phyloP scores from a whole-genome alignment of 768 basidiomycete genomes.

The Rhodosporidiobolus odoratus region DNA sequence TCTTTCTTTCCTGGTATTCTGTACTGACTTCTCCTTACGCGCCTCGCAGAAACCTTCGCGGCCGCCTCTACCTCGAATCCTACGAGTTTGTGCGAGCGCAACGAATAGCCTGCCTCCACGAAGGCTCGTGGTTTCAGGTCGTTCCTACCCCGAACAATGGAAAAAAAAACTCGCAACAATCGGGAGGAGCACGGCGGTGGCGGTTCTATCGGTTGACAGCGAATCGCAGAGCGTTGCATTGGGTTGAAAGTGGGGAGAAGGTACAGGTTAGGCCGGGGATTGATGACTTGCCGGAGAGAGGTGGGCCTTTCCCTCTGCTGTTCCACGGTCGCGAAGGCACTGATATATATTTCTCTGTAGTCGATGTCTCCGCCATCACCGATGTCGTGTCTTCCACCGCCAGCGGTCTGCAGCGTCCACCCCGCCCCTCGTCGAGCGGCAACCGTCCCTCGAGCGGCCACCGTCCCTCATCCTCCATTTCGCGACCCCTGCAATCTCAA shows the following conservation, averaged over 20 bases:
- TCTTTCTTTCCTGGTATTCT: constrained; percentile 7
- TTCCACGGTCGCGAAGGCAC: not conserved
- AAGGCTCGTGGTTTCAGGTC: constrained; percentile 74
- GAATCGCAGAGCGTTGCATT: constrained; percentile 36
- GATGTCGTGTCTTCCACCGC: constrained; percentile 63
- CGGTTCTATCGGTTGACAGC: constrained; percentile 75
- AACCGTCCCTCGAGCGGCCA: constrained; percentile 51
- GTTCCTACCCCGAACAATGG: not conserved
- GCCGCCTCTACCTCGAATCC: constrained; percentile 80
- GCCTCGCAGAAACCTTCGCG: constrained; percentile 65
- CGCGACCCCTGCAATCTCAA: constrained; percentile 46
- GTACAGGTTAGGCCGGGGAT: constrained; percentile 71
- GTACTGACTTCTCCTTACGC: not conserved
- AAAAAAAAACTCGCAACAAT: not conserved
- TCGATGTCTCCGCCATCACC: constrained; percentile 71
- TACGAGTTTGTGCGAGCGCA: constrained; percentile 85
- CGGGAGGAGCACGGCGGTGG: constrained; percentile 58
- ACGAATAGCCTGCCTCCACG: constrained; percentile 75
- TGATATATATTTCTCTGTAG: constrained; percentile 18
- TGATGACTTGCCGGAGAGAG: constrained; percentile 79
- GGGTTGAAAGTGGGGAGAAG: constrained; percentile 45
- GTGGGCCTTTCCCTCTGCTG: constrained; percentile 26
- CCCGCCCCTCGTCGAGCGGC: constrained; percentile 54
- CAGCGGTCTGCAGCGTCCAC: constrained; percentile 48
- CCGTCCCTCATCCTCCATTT: not conserved